Evolutionary conservation across 345 rosid genomes (phyloP).

Genomic region (Limnanthes douglasii): DNA sequence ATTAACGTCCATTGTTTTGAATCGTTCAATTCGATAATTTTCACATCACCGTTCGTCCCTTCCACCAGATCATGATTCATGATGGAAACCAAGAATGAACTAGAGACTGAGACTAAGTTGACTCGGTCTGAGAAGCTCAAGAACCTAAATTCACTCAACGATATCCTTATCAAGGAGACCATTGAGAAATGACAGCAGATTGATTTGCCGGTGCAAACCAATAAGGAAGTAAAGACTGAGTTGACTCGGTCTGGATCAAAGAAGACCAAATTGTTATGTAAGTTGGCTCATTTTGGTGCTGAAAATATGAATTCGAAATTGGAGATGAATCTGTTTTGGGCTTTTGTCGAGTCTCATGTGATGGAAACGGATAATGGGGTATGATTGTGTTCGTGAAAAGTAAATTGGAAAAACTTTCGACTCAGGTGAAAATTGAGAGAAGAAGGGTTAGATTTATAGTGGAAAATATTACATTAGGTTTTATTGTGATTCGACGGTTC

Average conservation of each 20-base stretch:
- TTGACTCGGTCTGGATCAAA: conserved; percentile 14
- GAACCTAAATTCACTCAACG: conserved; percentile 43
- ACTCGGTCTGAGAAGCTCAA: conserved; percentile 29
- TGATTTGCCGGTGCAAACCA: conserved; percentile 22
- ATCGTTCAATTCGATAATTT: too few relatives aligned
- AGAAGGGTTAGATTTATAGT: conserved; percentile 9
- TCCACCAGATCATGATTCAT: too few relatives aligned
- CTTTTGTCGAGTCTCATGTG: conserved; percentile 23
- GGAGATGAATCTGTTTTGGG: conserved; percentile 20
- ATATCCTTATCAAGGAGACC: conserved; percentile 37
- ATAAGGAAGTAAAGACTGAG: conserved; percentile 28
- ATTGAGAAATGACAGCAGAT: conserved; percentile 33
- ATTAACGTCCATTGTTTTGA: too few relatives aligned
- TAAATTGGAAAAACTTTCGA: conserved; percentile 13
- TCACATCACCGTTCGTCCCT: too few relatives aligned
- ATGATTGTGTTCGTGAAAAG: conserved; percentile 20
- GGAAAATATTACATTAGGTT: conserved; percentile 32
- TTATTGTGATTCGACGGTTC: conserved; percentile 12
- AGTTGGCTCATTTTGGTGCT: conserved; percentile 20
- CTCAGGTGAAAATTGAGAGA: conserved; percentile 20
- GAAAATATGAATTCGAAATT: conserved; percentile 26
- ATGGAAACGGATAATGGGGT: conserved; percentile 15
- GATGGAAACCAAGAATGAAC: too few relatives aligned
- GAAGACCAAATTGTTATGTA: conserved; percentile 14
- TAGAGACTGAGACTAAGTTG: too few relatives aligned